Conservation (phyloP, 2,329 filamentous ascomycete genomes). For the Botrytis aclada region DNA sequence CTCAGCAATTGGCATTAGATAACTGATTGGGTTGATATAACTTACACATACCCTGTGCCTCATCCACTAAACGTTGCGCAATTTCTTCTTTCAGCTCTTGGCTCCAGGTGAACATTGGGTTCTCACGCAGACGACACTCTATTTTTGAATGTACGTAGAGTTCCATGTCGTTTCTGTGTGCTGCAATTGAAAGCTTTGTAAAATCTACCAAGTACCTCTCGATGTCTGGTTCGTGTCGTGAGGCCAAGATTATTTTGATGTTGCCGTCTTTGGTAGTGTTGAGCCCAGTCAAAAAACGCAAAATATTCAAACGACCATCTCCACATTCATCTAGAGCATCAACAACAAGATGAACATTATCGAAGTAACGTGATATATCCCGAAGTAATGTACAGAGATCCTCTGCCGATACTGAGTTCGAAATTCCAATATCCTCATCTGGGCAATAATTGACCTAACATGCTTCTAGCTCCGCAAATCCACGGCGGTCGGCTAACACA, state of each 20-base stretch:
- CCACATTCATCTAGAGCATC: conserved; percentile 18
- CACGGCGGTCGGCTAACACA: neutral
- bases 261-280: conserved; percentile 10
- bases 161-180: conserved; percentile 22
- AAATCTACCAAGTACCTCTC: conserved; percentile 12
- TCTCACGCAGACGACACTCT: conserved; percentile 15
- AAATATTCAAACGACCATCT: neutral
- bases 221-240: conserved; percentile 23
- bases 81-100: conserved; percentile 23
- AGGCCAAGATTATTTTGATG: conserved; percentile 23
- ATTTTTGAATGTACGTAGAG: conserved; percentile 25
- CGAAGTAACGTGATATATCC: neutral
- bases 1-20: too few species aligned
- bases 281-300: conserved; percentile 15
- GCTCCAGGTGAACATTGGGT: neutral
- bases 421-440: neutral
- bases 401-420: neutral
- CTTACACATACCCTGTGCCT: conserved; percentile 25
- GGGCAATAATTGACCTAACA: neutral
- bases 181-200: conserved; percentile 21
- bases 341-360: conserved; percentile 7
- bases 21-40: neutral
- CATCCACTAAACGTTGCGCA: conserved; percentile 17
- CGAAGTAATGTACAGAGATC: neutral
- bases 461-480: neutral